These are phyloP conservation scores for Dothistroma pini DNA, from an alignment of 2,329 filamentous ascomycete genomes.

Conservation along the genomic window DNA sequence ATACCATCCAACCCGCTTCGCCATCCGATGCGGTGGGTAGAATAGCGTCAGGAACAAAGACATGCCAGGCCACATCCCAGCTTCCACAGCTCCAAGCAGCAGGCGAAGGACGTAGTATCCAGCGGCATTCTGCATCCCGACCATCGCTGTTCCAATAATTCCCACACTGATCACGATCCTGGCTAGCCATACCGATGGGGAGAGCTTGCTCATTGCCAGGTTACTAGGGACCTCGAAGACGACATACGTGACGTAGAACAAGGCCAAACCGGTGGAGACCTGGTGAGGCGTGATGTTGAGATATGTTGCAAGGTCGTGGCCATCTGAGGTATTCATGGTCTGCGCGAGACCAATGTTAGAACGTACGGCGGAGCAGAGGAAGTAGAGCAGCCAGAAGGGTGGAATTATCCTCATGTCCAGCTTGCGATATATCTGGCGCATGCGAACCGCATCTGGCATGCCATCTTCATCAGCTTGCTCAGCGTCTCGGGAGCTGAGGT, in stretches of 20 bases:
- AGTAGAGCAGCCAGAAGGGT: conserved; percentile 89
- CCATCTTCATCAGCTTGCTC: conserved; percentile 8
- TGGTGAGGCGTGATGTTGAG: conserved; percentile 69
- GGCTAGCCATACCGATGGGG: conserved; percentile 86
- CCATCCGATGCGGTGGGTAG: conserved; percentile 81
- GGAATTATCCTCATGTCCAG: conserved; percentile 34
- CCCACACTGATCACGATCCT: conserved; percentile 86
- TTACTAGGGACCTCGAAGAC: conserved; percentile 87
- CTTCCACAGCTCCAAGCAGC: conserved; percentile 79
- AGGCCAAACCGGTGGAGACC: conserved; percentile 75
- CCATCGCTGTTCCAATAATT: conserved; percentile 77
- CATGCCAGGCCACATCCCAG: conserved; percentile 96
- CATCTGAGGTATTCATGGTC: conserved; percentile 73
- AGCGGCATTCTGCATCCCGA: conserved; percentile 77
- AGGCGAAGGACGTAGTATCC: conserved; percentile 84
- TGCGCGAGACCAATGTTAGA: conserved; percentile 92
- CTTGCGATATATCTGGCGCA: conserved; percentile 24
- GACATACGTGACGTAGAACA: conserved; percentile 92
- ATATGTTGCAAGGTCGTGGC: conserved; percentile 71
- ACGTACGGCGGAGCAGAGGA: conserved; percentile 85
- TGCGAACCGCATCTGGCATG: conserved; percentile 5
- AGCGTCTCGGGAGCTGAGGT: conserved; percentile 5
- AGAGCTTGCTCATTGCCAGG: conserved; percentile 79
- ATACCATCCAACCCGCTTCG: conserved; percentile 84
- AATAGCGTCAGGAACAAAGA: conserved; percentile 88